Conservation (phyloP, 495 filamentous ascomycete species). For the Hypomontagnella submonticulosa region DNA sequence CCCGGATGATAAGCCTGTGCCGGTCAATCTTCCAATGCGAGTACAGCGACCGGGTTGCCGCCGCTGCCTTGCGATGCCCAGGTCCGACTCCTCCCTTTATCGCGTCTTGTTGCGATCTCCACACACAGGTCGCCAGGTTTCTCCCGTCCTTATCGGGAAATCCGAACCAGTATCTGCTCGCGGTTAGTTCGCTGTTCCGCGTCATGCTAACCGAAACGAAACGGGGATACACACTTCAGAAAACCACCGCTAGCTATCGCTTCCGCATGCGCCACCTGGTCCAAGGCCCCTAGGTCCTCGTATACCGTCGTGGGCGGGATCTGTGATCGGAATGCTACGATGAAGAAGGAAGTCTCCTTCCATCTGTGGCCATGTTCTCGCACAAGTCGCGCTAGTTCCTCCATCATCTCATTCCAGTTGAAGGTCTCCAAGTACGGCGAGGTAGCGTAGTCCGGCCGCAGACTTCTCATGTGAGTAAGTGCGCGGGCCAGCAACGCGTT, state of each 20-base stretch:
- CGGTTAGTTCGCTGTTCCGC: conserved; percentile 40
- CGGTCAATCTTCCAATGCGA: conserved; percentile 72
- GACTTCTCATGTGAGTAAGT: conserved; percentile 68
- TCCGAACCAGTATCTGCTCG: conserved; percentile 80
- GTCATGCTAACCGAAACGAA: conserved; percentile 25
- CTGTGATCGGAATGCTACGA: conserved; percentile 82
- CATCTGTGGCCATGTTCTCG: conserved; percentile 63
- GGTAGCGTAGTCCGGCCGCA: conserved; percentile 78
- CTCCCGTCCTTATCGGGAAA: conserved; percentile 68
- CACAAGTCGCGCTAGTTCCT: conserved; percentile 60
- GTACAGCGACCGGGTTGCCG: conserved; percentile 63
- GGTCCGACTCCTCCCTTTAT: conserved; percentile 71
- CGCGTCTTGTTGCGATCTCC: conserved; percentile 77
- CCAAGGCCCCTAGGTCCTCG: conserved; percentile 71
- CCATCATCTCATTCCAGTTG: conserved; percentile 77
- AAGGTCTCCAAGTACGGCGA: conserved; percentile 78
- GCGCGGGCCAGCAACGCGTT: conserved; percentile 77
- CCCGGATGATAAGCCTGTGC: conserved; percentile 67
- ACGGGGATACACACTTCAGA: conserved; percentile 68
- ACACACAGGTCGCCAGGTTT: conserved; percentile 83
- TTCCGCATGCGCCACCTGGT: conserved; percentile 80
- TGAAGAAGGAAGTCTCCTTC: conserved; percentile 75
- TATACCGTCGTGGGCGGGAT: conserved; percentile 70
- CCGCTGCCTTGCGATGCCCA: conserved; percentile 64
- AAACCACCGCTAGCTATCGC: conserved; percentile 82